A percentile compares a stretch with the other conserved stretches of the same genome.
Conservation (phyloP, 2,329 filamentous ascomycete species). For the Aspergillus proliferans region DNA sequence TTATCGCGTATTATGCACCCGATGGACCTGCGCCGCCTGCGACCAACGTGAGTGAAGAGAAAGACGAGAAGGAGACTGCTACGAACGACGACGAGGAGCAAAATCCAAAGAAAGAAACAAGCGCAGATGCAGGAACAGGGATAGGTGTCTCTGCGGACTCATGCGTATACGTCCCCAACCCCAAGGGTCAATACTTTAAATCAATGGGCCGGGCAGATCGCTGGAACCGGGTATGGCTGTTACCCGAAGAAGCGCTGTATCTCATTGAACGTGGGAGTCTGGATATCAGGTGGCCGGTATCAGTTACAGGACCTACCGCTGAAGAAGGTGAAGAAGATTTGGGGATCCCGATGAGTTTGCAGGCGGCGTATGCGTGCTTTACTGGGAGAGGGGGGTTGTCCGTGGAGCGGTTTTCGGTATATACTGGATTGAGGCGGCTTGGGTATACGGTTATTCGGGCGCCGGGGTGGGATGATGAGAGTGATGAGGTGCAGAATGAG, state of each 20-base stretch:
- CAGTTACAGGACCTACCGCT: slow-evolving; percentile 17
- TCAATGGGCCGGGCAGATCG: slow-evolving; percentile 68
- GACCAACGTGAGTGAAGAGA: slow-evolving; percentile 9
- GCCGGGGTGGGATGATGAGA: slow-evolving; percentile 43
- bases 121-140: slow-evolving; percentile 1
- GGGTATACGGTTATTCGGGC: slow-evolving; percentile 79
- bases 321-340: slow-evolving; percentile 46
- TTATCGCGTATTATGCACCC: slow-evolving; percentile 69
- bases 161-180: slow-evolving; percentile 61
- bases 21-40: slow-evolving; percentile 36
- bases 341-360: slow-evolving; percentile 79
- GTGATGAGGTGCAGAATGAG: slow-evolving; percentile 8
- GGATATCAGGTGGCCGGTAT: slow-evolving; percentile 75
- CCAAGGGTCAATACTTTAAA: slow-evolving; percentile 65
- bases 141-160: slow-evolving; percentile 24
- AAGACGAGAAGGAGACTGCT: slow-evolving; percentile 9
- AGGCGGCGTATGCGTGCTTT: slow-evolving; percentile 81
- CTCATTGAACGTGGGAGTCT: slow-evolving; percentile 80
- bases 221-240: slow-evolving; percentile 66
- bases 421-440: slow-evolving; percentile 70
- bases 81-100: slow-evolving; percentile 4
- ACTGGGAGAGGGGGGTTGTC: slow-evolving; percentile 61
- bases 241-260: slow-evolving; percentile 89
- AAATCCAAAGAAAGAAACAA: neutral
- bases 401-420: slow-evolving; percentile 82